Base-by-base conservation (phyloP, 208 protist genomes). In the Acanthamoeba rhysodes region DNA sequence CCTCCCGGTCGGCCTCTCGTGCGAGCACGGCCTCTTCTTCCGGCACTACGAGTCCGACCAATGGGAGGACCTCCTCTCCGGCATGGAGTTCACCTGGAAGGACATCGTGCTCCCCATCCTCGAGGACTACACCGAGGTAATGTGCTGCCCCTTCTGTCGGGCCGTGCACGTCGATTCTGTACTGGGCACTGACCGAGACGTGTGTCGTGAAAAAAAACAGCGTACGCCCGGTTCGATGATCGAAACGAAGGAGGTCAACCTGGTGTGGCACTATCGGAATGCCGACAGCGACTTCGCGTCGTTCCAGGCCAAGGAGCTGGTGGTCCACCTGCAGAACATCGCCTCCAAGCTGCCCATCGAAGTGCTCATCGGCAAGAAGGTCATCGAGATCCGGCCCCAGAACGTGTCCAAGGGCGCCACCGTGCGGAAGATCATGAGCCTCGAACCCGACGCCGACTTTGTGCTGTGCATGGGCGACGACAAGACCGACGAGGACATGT, bases 211-310 rank as follows among this genome's bases (percentile, higher is more conserved):
- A 1, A 41, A 41, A 41, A 41, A 29, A 41, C 37, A 80, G 88
- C 50, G 96, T 34, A 97, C 96, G 9, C 95, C 97, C 2, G 97
- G 97, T 27, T 97, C 95, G 18, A 95, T 96, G 59, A 78, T 97
- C 45, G 96, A 98, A 50, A 37, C 64, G 1, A 98, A 98, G 55
- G 68, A 97, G 34, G 80, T 94, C 4, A 97, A 95, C 57, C 8
- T 98, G 1, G 95, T 94, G 20, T 98, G 96, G 96, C 96, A 98
- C 72, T 98, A 97, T 72, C 82, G 97, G 29, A 97, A 96, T 45
- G 85, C 97, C 2, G 97, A 98, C 68, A 84, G 76, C 50, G 97
- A 98, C 50, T 98, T 98, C 97, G 97, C 96, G 20, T 82, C 95
- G 45, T 97, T 92, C 68, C 97, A 97, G 95, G 96, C 97, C 9